Conservation (phyloP, 345 rosid species). For the Noccaea caerulescens region DNA sequence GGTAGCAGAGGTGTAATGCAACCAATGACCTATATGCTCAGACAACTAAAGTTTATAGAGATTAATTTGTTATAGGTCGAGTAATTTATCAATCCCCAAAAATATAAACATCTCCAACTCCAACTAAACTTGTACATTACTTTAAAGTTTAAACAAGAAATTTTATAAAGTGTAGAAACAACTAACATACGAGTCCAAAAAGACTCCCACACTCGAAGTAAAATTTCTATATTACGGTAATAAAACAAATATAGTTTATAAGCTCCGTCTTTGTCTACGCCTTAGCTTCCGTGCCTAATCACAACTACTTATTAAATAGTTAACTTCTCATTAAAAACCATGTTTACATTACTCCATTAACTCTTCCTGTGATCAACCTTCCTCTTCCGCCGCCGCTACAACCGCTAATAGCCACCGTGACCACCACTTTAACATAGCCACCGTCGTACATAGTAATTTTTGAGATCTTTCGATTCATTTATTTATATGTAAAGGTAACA, state of each 20-base stretch:
- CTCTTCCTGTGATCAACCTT: conserved; percentile 13
- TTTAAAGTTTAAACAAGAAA: neutral
- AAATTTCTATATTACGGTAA: neutral
- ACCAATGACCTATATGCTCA: too few relatives aligned
- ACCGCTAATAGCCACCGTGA: conserved; percentile 29
- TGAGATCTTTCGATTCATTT: conserved; percentile 5
- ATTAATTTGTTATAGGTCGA: neutral
- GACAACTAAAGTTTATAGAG: neutral
- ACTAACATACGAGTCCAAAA: conserved; percentile 30
- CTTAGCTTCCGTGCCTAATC: conserved; percentile 25
- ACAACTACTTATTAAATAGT: conserved; percentile 18
- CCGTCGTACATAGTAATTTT: neutral
- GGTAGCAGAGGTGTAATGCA: too few relatives aligned
- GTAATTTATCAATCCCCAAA: too few relatives aligned
- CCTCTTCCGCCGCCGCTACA: conserved; percentile 28
- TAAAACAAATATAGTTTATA: conserved; percentile 8
- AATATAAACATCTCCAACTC: neutral
- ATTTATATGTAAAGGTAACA: neutral
- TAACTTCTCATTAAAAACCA: conserved; percentile 6
- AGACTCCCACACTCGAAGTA: conserved; percentile 10
- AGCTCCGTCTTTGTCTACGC: conserved; percentile 11
- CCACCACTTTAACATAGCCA: conserved; percentile 23
- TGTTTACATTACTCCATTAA: neutral
- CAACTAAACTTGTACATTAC: neutral
- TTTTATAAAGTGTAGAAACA: conserved; percentile 12